Base-by-base conservation (phyloP, 2,329 filamentous ascomycete genomes). In the Chrysosporium keratinophilum region DNA sequence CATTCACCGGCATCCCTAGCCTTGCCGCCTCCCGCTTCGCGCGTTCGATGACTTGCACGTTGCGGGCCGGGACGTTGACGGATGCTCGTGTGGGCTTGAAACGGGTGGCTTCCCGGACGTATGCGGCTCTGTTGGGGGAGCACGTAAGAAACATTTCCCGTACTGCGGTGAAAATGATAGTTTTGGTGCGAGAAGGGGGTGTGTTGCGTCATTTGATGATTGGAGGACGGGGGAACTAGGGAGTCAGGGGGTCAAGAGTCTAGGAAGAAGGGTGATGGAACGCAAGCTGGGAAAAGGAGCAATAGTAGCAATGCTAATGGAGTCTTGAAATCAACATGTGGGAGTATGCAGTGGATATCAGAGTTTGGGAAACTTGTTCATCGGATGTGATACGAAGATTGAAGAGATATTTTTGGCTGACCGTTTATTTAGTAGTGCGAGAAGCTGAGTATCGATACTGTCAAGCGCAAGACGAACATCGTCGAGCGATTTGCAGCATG, bases 101-200 rank as follows among this genome's bases (percentile, higher is more conserved):
- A 17, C 44, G 44, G 44, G 44, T 46, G 31, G 44, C 31, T 46
- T 46, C 44, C n/a, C 31, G 44, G 20, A 46, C 44, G 31, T 46
- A 46, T 34, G 44, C 44, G 28, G 15, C 15, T 5, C 39, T 41
- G 39, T 41, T n/a, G 11, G n/a, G 35, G n/a, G 35, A 3, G 3
- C 35, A 5, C 2, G 10, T n/a, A 5, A 12, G 35, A 10, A n/a
- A n/a, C 11, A n/a, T n/a, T n/a, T n/a, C n/a, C n/a, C n/a, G 10
- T 37, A 12, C 3, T 37, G 35, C 5, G 35, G 10, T 37, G 35
- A 37, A 5, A 12, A 3, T 12, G 10, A 12, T 37, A 37, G 33
- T 34, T 12, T 6, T 34, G 5, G 12, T 34, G 5, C 6, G 33
- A 34, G 33, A 34, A 12, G 12, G 33, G 33, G 12, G 5, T 6